Percentiles rank a stretch among this genome's conserved stretches.
These are phyloP conservation scores for Mrakia hoshinonis DNA, from an alignment of 768 basidiomycete species.

Conservation along the genomic window DNA sequence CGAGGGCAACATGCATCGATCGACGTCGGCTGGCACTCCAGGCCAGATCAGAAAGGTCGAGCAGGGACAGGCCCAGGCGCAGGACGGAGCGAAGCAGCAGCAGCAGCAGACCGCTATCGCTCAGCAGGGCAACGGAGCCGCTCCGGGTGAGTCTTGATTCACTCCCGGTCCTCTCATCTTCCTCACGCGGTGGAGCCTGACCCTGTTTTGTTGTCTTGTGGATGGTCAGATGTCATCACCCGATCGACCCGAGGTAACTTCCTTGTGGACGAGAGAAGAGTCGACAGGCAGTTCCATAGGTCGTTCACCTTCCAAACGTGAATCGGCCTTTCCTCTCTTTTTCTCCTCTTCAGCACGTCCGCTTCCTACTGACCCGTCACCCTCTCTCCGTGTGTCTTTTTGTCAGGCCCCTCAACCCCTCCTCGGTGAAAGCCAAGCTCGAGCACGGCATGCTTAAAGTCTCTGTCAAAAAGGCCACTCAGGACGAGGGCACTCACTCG, in stretches of 20 bases:
- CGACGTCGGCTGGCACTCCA: background rate
- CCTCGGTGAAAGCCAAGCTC: no score
- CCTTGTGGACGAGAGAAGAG: constrained; percentile 13
- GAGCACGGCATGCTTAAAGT: no score
- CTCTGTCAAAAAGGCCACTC: no score
- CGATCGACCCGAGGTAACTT: background rate
- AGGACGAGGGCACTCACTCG: no score
- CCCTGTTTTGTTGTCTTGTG: background rate
- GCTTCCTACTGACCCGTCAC: no score
- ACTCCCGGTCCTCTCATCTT: no score
- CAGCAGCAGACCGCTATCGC: background rate
- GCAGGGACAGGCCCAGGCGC: background rate
- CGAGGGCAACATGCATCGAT: background rate
- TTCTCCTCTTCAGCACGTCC: background rate
- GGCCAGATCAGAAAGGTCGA: background rate
- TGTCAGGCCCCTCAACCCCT: no score
- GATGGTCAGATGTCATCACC: background rate
- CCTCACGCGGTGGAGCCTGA: background rate
- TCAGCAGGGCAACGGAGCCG: background rate
- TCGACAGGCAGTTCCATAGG: constrained; percentile 3
- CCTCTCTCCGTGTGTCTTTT: no score
- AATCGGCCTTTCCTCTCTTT: background rate
- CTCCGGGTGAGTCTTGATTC: background rate
- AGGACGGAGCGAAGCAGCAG: background rate
- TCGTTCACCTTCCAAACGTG: constrained; percentile 7